These are phyloP conservation scores for Penicillium turbatum DNA, from an alignment of 495 filamentous ascomycete genomes.

Conservation along the genomic window DNA sequence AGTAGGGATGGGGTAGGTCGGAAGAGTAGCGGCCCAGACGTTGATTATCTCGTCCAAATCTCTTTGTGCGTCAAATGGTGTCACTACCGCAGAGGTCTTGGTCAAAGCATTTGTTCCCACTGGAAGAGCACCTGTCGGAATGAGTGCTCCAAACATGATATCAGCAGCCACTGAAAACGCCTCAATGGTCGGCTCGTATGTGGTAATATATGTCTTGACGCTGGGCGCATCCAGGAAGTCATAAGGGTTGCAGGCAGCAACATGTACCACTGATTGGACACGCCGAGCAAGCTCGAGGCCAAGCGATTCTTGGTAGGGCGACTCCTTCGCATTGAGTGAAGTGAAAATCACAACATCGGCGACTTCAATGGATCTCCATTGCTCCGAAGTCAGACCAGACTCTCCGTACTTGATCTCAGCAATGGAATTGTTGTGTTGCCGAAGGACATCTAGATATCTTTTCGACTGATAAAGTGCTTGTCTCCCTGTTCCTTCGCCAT, in stretches of 20 bases:
- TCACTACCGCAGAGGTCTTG: constrained; percentile 17
- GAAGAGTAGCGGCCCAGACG: constrained; percentile 41
- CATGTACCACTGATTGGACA: constrained; percentile 29
- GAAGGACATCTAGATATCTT: constrained; percentile 35
- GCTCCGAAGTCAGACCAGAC: constrained; percentile 24
- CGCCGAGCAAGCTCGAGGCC: constrained; percentile 33
- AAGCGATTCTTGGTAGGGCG: constrained; percentile 35
- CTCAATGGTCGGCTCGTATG: constrained; percentile 47
- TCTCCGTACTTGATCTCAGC: constrained; percentile 35
- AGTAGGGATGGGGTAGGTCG: constrained; percentile 34
- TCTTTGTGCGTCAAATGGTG: constrained; percentile 15
- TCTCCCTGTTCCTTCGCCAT: constrained; percentile 39
- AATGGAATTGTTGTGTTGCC: constrained; percentile 17
- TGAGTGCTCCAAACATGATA: constrained; percentile 38
- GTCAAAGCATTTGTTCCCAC: constrained; percentile 22
- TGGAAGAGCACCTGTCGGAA: constrained; percentile 35
- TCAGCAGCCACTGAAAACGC: constrained; percentile 40
- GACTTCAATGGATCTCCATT: constrained; percentile 29
- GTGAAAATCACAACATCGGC: constrained; percentile 42
- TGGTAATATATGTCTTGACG: constrained; percentile 44
- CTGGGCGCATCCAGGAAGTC: constrained; percentile 42
- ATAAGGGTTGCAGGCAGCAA: constrained; percentile 48
- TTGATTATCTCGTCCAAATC: constrained; percentile 31
- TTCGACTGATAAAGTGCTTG: constrained; percentile 32
- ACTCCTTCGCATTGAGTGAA: constrained; percentile 43